A percentile compares a stretch with the other conserved stretches of the same genome.
These are phyloP conservation scores for Carex pumila DNA, from an alignment of 176 grass and related monocot species.

Conservation along the genomic window DNA sequence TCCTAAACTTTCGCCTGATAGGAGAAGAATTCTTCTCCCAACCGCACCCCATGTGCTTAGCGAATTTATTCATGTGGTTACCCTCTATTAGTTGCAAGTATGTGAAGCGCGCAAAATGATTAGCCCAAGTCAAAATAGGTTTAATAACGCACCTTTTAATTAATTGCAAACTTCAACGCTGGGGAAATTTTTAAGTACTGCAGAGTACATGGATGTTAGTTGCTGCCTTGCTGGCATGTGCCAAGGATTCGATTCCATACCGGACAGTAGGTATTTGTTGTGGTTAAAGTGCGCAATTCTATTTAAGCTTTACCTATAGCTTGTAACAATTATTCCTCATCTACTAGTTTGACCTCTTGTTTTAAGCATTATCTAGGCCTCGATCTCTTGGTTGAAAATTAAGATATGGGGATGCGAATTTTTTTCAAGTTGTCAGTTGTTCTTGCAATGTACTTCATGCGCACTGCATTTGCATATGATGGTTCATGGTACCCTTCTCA, in stretches of 20 bases:
- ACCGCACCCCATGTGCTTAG: constrained; percentile 12
- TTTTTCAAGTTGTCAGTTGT: constrained; percentile 9
- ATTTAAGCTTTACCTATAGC: neutral
- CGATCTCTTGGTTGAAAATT: neutral
- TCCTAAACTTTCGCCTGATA: neutral
- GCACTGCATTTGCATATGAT: neutral
- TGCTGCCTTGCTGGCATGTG: constrained; percentile 23
- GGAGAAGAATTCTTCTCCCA: neutral
- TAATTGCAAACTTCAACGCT: constrained; percentile 13
- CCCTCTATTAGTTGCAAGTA: neutral
- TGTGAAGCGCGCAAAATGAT: constrained; percentile 15
- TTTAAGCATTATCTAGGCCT: neutral
- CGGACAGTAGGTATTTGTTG: constrained; percentile 20
- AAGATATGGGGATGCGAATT: constrained; percentile 6
- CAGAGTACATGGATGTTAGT: constrained; percentile 20
- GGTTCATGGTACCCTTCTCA: constrained; percentile 14
- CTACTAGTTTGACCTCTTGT: neutral
- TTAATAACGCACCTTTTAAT: constrained; percentile 8
- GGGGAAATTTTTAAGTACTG: neutral
- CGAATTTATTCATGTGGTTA: constrained; percentile 24
- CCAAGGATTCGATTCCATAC: constrained; percentile 6
- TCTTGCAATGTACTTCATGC: neutral
- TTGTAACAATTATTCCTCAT: constrained; percentile 13
- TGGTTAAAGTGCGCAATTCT: neutral
- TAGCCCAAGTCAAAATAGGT: constrained; percentile 7